Evolutionary conservation across 495 filamentous ascomycete genomes (phyloP).

Genomic region (Rostrohypoxylon terebratum): DNA sequence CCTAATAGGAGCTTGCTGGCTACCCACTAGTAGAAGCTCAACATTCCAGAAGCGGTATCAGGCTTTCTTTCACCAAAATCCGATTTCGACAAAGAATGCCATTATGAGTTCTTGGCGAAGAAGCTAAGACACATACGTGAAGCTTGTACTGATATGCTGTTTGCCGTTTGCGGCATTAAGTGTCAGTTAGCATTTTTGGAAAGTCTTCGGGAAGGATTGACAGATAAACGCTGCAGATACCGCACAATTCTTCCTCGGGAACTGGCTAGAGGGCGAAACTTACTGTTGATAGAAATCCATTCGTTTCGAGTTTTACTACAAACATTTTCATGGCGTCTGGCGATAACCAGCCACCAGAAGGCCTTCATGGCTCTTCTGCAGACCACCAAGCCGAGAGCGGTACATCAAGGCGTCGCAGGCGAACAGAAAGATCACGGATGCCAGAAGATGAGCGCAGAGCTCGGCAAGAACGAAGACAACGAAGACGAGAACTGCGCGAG

Average conservation of each 20-base stretch:
- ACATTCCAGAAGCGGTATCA: conserved; percentile 41
- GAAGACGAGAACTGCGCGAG: conserved; percentile 16
- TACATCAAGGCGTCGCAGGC: background rate
- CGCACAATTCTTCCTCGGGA: background rate
- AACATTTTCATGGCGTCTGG: conserved; percentile 1
- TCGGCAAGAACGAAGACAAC: conserved; percentile 38
- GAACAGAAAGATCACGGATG: conserved; percentile 40
- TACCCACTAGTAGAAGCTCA: conserved; percentile 29
- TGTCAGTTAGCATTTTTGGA: conserved; percentile 36
- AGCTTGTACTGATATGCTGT: background rate
- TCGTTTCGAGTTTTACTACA: no score
- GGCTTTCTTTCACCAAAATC: conserved; percentile 35
- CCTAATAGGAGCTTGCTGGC: conserved; percentile 33
- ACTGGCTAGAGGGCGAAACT: background rate
- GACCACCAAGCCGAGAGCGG: conserved; percentile 1
- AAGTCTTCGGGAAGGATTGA: conserved; percentile 14
- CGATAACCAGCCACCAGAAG: conserved; percentile 1
- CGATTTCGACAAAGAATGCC: conserved; percentile 50
- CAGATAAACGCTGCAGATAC: conserved; percentile 1
- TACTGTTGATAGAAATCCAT: background rate
- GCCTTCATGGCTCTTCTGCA: conserved; percentile 1
- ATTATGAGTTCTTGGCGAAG: conserved; percentile 24
- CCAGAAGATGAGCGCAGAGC: conserved; percentile 40
- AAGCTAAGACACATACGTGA: conserved; percentile 42
- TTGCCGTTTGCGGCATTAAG: conserved; percentile 46